These are phyloP conservation scores for Emericellopsis cladophorae DNA, from an alignment of 2,329 filamentous ascomycete species.

Conservation along the genomic window DNA sequence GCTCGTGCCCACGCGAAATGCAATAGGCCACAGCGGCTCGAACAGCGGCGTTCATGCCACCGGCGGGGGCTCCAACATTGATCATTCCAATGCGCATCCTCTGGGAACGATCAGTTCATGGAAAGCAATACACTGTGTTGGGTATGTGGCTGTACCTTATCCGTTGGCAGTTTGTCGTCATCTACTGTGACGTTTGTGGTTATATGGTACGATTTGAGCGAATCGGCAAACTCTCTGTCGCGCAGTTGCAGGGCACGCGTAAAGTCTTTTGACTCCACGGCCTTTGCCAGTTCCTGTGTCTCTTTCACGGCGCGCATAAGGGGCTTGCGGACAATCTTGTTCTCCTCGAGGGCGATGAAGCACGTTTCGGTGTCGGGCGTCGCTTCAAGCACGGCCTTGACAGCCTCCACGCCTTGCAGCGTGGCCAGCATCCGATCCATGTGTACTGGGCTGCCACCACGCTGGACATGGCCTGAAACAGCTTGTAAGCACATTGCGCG, in stretches of 20 bases:
- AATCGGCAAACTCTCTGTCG: slow-evolving; percentile 88
- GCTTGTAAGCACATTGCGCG: no score
- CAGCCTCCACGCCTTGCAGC: slow-evolving; percentile 85
- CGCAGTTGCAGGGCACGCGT: slow-evolving; percentile 75
- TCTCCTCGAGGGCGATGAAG: slow-evolving; percentile 93
- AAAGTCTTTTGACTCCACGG: slow-evolving; percentile 79
- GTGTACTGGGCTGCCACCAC: slow-evolving; percentile 81
- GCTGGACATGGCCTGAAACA: slow-evolving; percentile 60
- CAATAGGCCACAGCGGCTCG: slow-evolving; percentile 90
- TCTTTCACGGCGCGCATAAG: slow-evolving; percentile 79
- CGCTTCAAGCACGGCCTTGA: slow-evolving; percentile 80
- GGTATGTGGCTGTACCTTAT: slow-evolving; percentile 43
- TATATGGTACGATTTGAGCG: slow-evolving; percentile 81
- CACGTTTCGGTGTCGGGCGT: slow-evolving; percentile 83
- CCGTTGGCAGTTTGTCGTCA: slow-evolving; percentile 49
- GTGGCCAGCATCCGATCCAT: slow-evolving; percentile 92
- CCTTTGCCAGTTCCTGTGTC: slow-evolving; percentile 72
- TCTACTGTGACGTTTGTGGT: slow-evolving; percentile 75
- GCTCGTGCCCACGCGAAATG: slow-evolving; percentile 79
- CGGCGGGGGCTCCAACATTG: slow-evolving; percentile 90
- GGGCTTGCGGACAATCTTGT: slow-evolving; percentile 88
- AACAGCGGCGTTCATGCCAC: slow-evolving; percentile 96
- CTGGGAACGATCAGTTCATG: slow-evolving; percentile 29
- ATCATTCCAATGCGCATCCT: slow-evolving; percentile 91
- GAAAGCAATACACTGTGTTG: not conserved